Conservation (phyloP, 441 rosid genomes). For the Brassica hybrid region DNA sequence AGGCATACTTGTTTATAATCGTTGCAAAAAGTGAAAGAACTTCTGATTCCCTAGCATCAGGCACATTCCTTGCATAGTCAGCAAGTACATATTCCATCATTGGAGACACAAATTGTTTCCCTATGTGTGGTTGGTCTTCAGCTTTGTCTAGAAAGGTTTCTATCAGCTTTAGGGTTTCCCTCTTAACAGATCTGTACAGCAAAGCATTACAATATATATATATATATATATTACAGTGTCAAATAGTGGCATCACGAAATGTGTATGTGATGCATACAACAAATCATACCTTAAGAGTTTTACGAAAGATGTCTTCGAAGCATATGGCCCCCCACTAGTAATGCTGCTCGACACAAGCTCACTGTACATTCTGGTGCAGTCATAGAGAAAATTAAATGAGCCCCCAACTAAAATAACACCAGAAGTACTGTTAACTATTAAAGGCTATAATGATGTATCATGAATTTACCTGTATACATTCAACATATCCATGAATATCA, state of each 20-base stretch:
- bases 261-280: constrained; percentile 19
- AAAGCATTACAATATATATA: constrained; percentile 24
- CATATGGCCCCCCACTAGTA: constrained; percentile 95
- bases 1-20: constrained; percentile 91
- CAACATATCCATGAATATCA: constrained; percentile 98
- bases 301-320: constrained; percentile 92
- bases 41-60: constrained; percentile 99
- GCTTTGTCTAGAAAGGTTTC: constrained; percentile 99
- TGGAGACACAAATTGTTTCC: constrained; percentile 99
- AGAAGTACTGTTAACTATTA: neutral
- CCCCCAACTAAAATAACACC: constrained; percentile 9
- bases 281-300: constrained; percentile 81
- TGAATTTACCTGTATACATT: constrained; percentile 87
- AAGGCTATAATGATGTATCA: constrained; percentile 3
- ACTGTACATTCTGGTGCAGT: constrained; percentile 93
- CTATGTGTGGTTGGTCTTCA: constrained; percentile 96
- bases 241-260: constrained; percentile 23
- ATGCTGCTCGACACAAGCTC: constrained; percentile 97
- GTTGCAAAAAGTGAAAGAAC: constrained; percentile 99
- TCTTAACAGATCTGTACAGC: constrained; percentile 88
- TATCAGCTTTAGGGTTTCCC: constrained; percentile 97
- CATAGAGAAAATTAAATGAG: constrained; percentile 15
- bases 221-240: neutral
- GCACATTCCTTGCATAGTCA: constrained; percentile 97
- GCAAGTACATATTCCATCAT: constrained; percentile 99